Evolutionary conservation across 148 eudicot species (phyloP), one percentile per base, ranked within the genome.

Genomic region (Spergularia bocconei): DNA sequence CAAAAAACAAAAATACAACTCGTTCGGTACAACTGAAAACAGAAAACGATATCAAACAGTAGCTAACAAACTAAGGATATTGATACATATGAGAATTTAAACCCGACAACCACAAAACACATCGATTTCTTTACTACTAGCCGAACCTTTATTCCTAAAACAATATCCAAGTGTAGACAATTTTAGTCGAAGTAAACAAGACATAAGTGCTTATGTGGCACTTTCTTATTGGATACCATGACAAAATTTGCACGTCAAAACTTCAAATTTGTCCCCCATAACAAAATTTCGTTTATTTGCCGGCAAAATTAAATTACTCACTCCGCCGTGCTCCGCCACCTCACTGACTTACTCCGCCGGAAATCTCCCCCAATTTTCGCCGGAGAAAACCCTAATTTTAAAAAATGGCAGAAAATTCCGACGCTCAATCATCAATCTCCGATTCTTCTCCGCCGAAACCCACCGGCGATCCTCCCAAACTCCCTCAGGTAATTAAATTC

Each of bases 341-440:
- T 41, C 11, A 65, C 41, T 62, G 7, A 23, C 64, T 1, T 21
- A 33, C 13, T 25, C 41, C 59, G 14, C 73, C 44, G 33, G 15
- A 15, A 55, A 23, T 2, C 4, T 4, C 50, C n/a, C 16, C 4
- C 4, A 4, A 19, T 19, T 12, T 41, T 20, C 17, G 19, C 38
- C 66, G 55, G 38, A 38, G 39, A 74, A 50, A 38, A 19, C 11
- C 5, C 11, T 12, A n/a, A 9, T 4, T 0, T 38, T 5, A 25
- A 6, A 21, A n/a, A 58, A 86, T 86, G 89, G 85, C 83, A 52
- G 86, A 83, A 84, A 76, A 59, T 57, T 69, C 85, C 51, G 81
- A 77, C 29, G 72, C 66, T 62, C 85, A 67, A 12, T 75, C 89
- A 9, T 76, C 86, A 6, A 33, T 61, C n/a, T 54, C 84, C 54